phyloP scores from a whole-genome alignment of 345 rosid genomes.

The Raphanus raphanistrum region DNA sequence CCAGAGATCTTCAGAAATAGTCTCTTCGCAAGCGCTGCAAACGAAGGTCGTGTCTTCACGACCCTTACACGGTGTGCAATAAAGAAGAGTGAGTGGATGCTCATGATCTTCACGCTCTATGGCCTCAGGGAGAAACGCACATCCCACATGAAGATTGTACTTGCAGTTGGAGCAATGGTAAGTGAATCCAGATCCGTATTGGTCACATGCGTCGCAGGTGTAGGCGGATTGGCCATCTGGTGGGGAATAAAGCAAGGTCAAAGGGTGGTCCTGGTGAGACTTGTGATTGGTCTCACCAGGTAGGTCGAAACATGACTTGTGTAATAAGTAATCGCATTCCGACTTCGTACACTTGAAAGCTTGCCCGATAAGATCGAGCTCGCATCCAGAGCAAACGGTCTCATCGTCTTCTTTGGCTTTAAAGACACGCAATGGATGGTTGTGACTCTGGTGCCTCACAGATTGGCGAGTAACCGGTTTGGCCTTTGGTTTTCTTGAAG shows the following conservation, averaged over 20 bases:
- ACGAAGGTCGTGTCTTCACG: neutral
- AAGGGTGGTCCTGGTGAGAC: slow-evolving; percentile 24
- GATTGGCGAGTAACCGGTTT: neutral
- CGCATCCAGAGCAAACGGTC: slow-evolving; percentile 27
- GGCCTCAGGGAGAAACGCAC: slow-evolving; percentile 4
- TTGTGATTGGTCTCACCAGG: slow-evolving; percentile 12
- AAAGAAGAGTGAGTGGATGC: slow-evolving; percentile 17
- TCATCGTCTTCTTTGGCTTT: slow-evolving; percentile 7
- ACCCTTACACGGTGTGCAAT: slow-evolving; percentile 18
- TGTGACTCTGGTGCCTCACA: slow-evolving; percentile 24
- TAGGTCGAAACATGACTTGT: slow-evolving; percentile 33
- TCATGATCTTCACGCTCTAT: slow-evolving; percentile 14
- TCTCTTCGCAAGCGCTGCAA: neutral
- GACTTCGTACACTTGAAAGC: slow-evolving; percentile 29
- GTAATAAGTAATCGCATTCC: slow-evolving; percentile 28
- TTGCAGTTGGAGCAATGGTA: slow-evolving; percentile 22
- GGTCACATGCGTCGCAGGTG: slow-evolving; percentile 20
- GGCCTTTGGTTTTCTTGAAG: neutral
- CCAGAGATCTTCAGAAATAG: neutral
- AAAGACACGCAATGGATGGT: slow-evolving; percentile 15
- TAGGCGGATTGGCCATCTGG: slow-evolving; percentile 13
- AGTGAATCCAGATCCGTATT: slow-evolving; percentile 23
- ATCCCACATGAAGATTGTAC: slow-evolving; percentile 28
- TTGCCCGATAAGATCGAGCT: slow-evolving; percentile 8
- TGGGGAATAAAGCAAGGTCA: slow-evolving; percentile 15